Evolutionary conservation across 2,329 filamentous ascomycete species (phyloP).

Genomic region (Cercospora sojina): DNA sequence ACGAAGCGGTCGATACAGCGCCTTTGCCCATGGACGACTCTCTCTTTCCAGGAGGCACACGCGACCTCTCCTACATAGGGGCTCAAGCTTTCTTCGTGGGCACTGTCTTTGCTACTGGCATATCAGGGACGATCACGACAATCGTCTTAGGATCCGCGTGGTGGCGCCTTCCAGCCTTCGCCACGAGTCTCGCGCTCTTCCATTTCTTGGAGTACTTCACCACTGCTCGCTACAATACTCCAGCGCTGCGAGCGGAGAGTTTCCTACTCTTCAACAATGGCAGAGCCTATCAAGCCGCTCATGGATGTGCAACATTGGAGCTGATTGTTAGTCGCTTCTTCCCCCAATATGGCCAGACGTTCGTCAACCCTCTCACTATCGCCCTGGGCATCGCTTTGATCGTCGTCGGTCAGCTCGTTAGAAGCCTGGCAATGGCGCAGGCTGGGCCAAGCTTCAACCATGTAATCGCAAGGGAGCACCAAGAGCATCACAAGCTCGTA

Average conservation of each 20-base stretch:
- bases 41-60: slow-evolving; percentile 45
- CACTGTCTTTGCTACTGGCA: slow-evolving; percentile 37
- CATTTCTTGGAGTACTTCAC: slow-evolving; percentile 97
- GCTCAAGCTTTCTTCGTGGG: slow-evolving; percentile 49
- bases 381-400: slow-evolving; percentile 64
- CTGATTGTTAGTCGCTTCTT: slow-evolving; percentile 56
- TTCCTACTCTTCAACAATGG: slow-evolving; percentile 88
- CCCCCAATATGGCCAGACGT: slow-evolving; percentile 24
- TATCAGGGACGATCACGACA: slow-evolving; percentile 34
- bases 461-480: slow-evolving; percentile 68
- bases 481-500: slow-evolving; percentile 75
- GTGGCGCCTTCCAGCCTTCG: slow-evolving; percentile 64
- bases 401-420: slow-evolving; percentile 67
- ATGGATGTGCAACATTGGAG: slow-evolving; percentile 71
- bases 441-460: slow-evolving; percentile 91
- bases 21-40: slow-evolving; percentile 31
- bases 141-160: slow-evolving; percentile 24
- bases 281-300: slow-evolving; percentile 77
- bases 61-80: slow-evolving; percentile 50
- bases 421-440: slow-evolving; percentile 83
- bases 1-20: slow-evolving; percentile 12
- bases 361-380: slow-evolving; percentile 53
- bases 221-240: slow-evolving; percentile 80
- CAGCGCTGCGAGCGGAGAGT: slow-evolving; percentile 66
- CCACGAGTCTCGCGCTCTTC: slow-evolving; percentile 69